Evolutionary conservation across 306 rosid species (phyloP).

Genomic region (Inga oerstediana): DNA sequence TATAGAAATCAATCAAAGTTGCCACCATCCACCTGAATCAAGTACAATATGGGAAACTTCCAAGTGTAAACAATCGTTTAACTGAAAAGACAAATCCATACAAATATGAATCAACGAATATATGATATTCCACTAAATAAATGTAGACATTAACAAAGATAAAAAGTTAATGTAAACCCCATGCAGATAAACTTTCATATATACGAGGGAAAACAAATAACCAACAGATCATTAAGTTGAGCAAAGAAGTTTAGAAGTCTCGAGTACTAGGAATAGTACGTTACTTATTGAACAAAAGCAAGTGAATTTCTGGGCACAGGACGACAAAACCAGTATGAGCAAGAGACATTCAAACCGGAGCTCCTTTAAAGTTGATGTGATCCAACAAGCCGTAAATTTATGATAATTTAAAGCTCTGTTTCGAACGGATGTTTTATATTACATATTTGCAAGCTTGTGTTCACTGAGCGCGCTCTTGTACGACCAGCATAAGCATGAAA

Average conservation of each 20-base stretch:
- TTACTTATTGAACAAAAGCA: background rate
- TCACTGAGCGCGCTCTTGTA: background rate
- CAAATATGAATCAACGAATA: background rate
- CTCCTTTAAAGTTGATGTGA: background rate
- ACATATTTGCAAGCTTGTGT: background rate
- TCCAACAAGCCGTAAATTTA: background rate
- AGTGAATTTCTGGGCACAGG: background rate
- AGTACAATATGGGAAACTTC: slow-evolving; percentile 2
- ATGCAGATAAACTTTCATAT: background rate
- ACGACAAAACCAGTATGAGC: background rate
- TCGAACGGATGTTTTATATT: background rate
- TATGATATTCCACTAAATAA: background rate
- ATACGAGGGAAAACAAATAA: background rate
- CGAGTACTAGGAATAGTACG: background rate
- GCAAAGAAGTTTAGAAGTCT: background rate
- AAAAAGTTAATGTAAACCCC: background rate
- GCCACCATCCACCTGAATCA: slow-evolving; percentile 81
- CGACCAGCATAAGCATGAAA: background rate
- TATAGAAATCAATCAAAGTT: slow-evolving; percentile 78
- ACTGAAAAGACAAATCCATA: background rate
- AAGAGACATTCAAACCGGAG: background rate
- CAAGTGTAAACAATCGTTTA: background rate
- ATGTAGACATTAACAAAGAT: background rate
- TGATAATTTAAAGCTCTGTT: background rate
- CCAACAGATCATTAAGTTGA: background rate